Conservation (phyloP, 345 rosid genomes). For the Eucalyptus polyanthemos region DNA sequence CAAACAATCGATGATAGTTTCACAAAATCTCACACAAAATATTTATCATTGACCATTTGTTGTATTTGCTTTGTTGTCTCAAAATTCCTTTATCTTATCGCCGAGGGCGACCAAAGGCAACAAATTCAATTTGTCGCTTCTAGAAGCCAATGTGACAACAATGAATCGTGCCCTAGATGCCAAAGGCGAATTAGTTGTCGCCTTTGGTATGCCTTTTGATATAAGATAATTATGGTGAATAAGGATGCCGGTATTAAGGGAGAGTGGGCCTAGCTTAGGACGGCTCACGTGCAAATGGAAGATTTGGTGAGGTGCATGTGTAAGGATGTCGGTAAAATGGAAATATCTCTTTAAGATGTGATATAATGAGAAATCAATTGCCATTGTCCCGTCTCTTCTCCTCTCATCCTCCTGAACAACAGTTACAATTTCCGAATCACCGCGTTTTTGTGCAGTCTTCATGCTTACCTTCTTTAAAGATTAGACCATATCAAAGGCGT, state of each 20-base stretch:
- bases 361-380: neutral
- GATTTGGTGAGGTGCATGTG: neutral
- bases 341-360: neutral
- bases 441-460: too few relatives aligned
- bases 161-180: neutral
- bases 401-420: too few relatives aligned
- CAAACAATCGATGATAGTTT: fast-evolving
- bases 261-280: neutral
- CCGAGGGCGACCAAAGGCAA: neutral
- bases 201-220: neutral
- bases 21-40: neutral
- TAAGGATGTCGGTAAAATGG: neutral
- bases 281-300: neutral
- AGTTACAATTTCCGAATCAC: too few relatives aligned
- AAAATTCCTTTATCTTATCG: neutral
- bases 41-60: neutral
- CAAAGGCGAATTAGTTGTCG: neutral
- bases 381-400: too few relatives aligned
- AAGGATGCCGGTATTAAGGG: neutral
- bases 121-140: neutral
- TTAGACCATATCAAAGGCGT: too few relatives aligned
- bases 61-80: neutral
- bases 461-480: too few relatives aligned
- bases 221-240: neutral
- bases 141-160: neutral